Evolutionary conservation across 176 grass and related monocot genomes (phyloP), one percentile per base, ranked within the genome.

Genomic region (Paspalum vaginatum): DNA sequence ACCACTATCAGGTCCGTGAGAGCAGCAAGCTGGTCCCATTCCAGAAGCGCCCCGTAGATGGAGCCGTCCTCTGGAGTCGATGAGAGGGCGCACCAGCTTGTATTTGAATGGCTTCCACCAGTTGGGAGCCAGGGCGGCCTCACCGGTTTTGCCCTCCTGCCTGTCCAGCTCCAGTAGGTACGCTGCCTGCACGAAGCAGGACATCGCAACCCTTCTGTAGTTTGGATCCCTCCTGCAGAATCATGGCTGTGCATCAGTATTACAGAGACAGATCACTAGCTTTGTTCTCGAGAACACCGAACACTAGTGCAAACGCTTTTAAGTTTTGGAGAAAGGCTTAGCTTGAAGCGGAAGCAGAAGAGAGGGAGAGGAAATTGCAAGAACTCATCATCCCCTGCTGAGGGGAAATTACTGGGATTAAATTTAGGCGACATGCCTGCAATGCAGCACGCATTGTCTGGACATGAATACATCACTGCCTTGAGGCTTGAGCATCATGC

Each of bases 81-180:
- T 76, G 5, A 97, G 87, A 20, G 75, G 70, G 32, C 66, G 77
- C 53, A 78, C 54, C 57, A 94, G 76, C 89, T 94, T 97, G 43
- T 91, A 97, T 48, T 92, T 94, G 83, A 92, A 97, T 21, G 89
- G 91, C 68, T 90, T 97, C 91, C 94, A 94, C 94, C 91, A 97
- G 71, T 85, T 94, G 17, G 91, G 82, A 63, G 94, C 91, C 39
- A 97, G 80, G 9, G 84, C 91, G 8, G 72, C 65, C 20, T 74
- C 74, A 21, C 71, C 86, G 0, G 46, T 84, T 72, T 83, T 88
- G 16, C 86, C 82, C 22, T 91, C 94, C 49, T 97, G 91, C 37
- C 94, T 83, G 76, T 97, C 94, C 45, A 94, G 83, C 74, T 97
- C 94, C 76, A 94, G 61, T 32, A 97, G 74, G 72, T 97, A 97